Evolutionary conservation across 1,139 yeast species (phyloP).

Genomic region (Petasospora fabianii): DNA sequence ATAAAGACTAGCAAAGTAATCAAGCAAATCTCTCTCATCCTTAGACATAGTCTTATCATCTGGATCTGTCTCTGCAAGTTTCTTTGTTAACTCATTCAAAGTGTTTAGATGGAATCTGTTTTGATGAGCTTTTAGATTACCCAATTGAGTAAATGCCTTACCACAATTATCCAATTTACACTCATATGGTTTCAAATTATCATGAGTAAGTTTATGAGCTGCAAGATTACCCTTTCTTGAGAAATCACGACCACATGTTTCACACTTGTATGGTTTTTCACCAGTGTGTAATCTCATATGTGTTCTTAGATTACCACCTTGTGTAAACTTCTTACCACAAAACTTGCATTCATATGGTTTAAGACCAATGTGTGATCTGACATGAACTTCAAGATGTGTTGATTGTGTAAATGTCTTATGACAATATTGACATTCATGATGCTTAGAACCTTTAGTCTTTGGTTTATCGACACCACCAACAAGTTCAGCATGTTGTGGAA

Average conservation of each 20-base stretch:
- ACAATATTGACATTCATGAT: slow-evolving; percentile 70
- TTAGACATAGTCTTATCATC: slow-evolving; percentile 45
- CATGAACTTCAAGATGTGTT: slow-evolving; percentile 76
- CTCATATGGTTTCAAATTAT: slow-evolving; percentile 69
- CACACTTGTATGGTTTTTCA: slow-evolving; percentile 30
- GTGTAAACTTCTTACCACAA: slow-evolving; percentile 82
- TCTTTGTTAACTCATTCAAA: slow-evolving; percentile 56
- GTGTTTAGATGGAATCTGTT: slow-evolving; percentile 80
- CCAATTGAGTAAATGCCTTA: slow-evolving; percentile 85
- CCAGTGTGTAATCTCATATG: slow-evolving; percentile 90
- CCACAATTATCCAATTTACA: slow-evolving; percentile 81
- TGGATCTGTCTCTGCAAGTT: slow-evolving; percentile 54
- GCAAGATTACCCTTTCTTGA: slow-evolving; percentile 89
- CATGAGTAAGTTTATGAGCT: slow-evolving; percentile 81
- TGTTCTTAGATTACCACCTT: slow-evolving; percentile 87
- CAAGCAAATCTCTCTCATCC: slow-evolving; percentile 64
- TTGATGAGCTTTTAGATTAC: slow-evolving; percentile 91
- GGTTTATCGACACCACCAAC: slow-evolving; percentile 85
- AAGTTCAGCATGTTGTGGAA: slow-evolving; percentile 63
- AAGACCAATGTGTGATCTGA: slow-evolving; percentile 71
- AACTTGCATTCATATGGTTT: slow-evolving; percentile 77
- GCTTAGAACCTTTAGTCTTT: slow-evolving; percentile 45
- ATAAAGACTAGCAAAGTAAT: slow-evolving; percentile 76
- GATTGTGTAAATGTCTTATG: slow-evolving; percentile 67
- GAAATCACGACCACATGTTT: slow-evolving; percentile 63